Evolutionary conservation across 805 yeast genomes (phyloP).

Genomic region (Hanseniaspora meyeri): DNA sequence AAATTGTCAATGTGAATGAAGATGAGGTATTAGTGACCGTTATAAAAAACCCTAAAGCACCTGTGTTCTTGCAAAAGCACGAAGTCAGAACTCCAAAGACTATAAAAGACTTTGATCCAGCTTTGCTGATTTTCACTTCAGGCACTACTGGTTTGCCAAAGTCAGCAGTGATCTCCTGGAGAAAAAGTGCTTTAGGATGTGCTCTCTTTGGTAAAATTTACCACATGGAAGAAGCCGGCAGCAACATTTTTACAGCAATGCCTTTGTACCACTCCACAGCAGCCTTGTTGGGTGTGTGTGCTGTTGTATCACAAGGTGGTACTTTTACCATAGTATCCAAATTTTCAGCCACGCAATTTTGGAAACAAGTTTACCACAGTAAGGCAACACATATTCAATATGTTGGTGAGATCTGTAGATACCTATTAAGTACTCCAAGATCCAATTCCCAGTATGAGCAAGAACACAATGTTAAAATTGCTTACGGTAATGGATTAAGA

Average conservation of each 20-base stretch:
- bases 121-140: slow-evolving; percentile 71
- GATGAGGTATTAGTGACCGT: slow-evolving; percentile 33
- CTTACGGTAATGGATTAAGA: slow-evolving; percentile 85
- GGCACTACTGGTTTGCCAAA: slow-evolving; percentile 95
- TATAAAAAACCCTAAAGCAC: slow-evolving; percentile 29
- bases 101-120: slow-evolving; percentile 48
- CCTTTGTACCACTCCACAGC: slow-evolving; percentile 94
- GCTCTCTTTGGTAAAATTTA: slow-evolving; percentile 57
- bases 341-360: slow-evolving; percentile 71
- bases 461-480: slow-evolving; percentile 49
- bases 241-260: slow-evolving; percentile 77
- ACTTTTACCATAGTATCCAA: slow-evolving; percentile 66
- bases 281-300: slow-evolving; percentile 70
- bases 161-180: slow-evolving; percentile 87
- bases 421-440: slow-evolving; percentile 51
- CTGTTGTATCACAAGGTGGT: slow-evolving; percentile 55
- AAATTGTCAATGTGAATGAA: slow-evolving; percentile 35
- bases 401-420: slow-evolving; percentile 91
- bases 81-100: slow-evolving; percentile 41
- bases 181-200: slow-evolving; percentile 64
- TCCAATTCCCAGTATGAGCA: slow-evolving; percentile 47
- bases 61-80: slow-evolving; percentile 44
- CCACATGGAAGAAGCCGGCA: slow-evolving; percentile 36
- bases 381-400: slow-evolving; percentile 76
- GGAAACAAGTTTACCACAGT: slow-evolving; percentile 72